Conservation (phyloP, 192 early-diverging fungal species). For the Hyaloraphidium curvatum region DNA sequence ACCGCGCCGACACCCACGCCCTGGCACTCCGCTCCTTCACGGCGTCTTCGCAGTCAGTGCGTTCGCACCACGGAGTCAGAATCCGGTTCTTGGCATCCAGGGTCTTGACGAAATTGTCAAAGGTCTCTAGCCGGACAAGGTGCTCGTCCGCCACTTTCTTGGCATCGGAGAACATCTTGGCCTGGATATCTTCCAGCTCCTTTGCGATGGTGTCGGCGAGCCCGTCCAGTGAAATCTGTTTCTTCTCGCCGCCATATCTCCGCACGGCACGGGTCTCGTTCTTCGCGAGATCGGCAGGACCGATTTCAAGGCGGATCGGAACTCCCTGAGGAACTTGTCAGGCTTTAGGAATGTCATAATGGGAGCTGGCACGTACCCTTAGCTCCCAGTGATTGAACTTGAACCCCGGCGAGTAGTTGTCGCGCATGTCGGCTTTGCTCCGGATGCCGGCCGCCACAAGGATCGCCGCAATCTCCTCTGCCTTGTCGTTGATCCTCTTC, state of each 20-base stretch:
- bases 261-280: conserved; percentile 56
- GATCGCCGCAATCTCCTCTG: conserved; percentile 41
- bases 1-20: conserved; percentile 20
- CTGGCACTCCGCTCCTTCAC: conserved; percentile 84
- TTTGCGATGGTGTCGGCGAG: conserved; percentile 37
- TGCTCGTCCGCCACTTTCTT: conserved; percentile 52
- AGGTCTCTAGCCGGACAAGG: conserved; percentile 57
- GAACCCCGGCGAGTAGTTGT: conserved; percentile 79
- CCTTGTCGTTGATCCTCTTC: conserved; percentile 36
- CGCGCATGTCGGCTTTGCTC: conserved; percentile 57
- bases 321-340: conserved; percentile 42
- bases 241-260: conserved; percentile 55
- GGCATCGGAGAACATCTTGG: conserved; percentile 76
- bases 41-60: conserved; percentile 72
- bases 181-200: conserved; percentile 60
- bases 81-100: conserved; percentile 74
- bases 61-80: conserved; percentile 93
- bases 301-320: conserved; percentile 89
- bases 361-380: conserved; percentile 18
- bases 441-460: conserved; percentile 56
- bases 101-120: conserved; percentile 84
- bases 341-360: conserved; percentile 2
- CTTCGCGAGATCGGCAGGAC: conserved; percentile 81
- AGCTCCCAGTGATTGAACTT: conserved; percentile 99
- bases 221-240: conserved; percentile 34